Conservation (phyloP, 73 alveolate genomes). For the Tetrahymena elliotti region DNA sequence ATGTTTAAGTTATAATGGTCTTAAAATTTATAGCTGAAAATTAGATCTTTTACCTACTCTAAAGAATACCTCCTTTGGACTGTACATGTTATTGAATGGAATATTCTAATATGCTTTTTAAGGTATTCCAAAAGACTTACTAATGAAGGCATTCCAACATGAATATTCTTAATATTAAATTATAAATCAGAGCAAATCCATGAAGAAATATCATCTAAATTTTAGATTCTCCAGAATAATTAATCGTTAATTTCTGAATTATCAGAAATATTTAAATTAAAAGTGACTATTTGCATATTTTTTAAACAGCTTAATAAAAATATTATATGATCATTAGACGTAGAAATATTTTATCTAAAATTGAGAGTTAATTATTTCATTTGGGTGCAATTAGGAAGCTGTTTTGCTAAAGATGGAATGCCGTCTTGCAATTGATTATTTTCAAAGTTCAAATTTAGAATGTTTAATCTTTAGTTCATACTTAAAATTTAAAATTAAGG, state of each 20-base stretch:
- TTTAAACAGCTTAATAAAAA: neutral
- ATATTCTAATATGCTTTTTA: neutral
- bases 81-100: neutral
- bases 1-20: neutral
- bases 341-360: neutral
- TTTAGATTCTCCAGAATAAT: neutral
- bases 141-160: neutral
- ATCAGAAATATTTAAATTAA: neutral
- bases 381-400: neutral
- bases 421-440: neutral
- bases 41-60: neutral
- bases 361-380: neutral
- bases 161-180: neutral
- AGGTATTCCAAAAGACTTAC: neutral
- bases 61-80: neutral
- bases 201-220: neutral
- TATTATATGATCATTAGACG: neutral
- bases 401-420: neutral
- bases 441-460: neutral
- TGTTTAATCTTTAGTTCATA: neutral
- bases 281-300: neutral
- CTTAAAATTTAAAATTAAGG: neutral
- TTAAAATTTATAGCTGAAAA: neutral
- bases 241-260: neutral
- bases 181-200: neutral